Percentiles rank a stretch among this genome's conserved stretches.
Conservation (phyloP, 2,329 filamentous ascomycete genomes). For the Metarhizium sp. region DNA sequence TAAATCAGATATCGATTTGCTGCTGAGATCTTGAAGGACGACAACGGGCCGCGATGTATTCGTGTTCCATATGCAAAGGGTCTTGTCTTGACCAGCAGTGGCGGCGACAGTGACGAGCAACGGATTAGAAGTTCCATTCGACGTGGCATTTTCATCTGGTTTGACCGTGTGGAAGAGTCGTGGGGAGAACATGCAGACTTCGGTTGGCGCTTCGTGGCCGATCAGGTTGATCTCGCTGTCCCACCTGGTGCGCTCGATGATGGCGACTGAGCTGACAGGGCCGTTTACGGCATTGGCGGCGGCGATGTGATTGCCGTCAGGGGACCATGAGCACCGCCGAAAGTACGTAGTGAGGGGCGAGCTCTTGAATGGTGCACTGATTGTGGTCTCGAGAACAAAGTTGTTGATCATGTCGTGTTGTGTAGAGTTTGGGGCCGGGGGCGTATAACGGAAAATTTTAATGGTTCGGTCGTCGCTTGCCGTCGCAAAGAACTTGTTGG, state of each 20-base stretch:
- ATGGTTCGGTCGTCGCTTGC: slow-evolving; percentile 95
- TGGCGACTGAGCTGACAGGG: slow-evolving; percentile 92
- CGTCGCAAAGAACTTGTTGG: slow-evolving; percentile 98
- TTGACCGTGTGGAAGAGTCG: slow-evolving; percentile 72
- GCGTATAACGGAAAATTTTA: slow-evolving; percentile 91
- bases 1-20: slow-evolving; percentile 88
- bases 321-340: slow-evolving; percentile 92
- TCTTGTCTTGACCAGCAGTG: slow-evolving; percentile 94
- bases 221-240: slow-evolving; percentile 96
- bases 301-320: slow-evolving; percentile 93
- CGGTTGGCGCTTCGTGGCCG: slow-evolving; percentile 91
- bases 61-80: slow-evolving; percentile 94
- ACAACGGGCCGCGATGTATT: slow-evolving; percentile 86
- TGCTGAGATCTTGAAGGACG: slow-evolving; percentile 78
- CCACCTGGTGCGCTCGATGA: slow-evolving; percentile 87
- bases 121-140: slow-evolving; percentile 31
- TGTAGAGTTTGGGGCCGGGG: slow-evolving; percentile 81
- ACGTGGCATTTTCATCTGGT: slow-evolving; percentile 43
- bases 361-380: slow-evolving; percentile 76
- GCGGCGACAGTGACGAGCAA: slow-evolving; percentile 83
- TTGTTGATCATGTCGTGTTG: slow-evolving; percentile 95
- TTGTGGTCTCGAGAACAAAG: slow-evolving; percentile 89
- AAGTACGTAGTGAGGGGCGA: slow-evolving; percentile 97
- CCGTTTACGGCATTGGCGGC: slow-evolving; percentile 96
- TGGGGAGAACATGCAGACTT: slow-evolving; percentile 95